Conservation (phyloP, 305 asterid genomes). For the Fraxinus latifolia region DNA sequence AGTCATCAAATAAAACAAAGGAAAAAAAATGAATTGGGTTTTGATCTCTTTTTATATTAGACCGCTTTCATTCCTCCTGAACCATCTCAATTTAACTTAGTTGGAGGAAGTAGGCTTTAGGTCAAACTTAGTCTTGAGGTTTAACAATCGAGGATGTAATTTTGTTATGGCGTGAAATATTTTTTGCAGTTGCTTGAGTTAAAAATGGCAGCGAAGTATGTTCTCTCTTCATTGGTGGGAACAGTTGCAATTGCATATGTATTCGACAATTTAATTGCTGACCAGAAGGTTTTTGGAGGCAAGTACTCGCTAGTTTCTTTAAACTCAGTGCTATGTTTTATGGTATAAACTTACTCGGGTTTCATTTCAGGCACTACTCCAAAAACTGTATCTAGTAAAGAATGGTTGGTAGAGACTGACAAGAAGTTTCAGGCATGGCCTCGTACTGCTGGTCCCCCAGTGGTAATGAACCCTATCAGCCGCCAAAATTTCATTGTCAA, state of each 20-base stretch:
- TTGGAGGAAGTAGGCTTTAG: neutral
- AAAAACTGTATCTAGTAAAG: slow-evolving; percentile 30
- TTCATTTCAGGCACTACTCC: slow-evolving; percentile 45
- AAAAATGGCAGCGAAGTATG: slow-evolving; percentile 35
- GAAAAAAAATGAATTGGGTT: neutral
- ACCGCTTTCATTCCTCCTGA: neutral
- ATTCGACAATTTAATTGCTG: slow-evolving; percentile 34
- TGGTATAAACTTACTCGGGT: neutral
- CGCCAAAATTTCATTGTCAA: slow-evolving; percentile 79
- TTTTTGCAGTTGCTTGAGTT: slow-evolving; percentile 20
- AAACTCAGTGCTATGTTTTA: neutral
- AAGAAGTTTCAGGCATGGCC: slow-evolving; percentile 60
- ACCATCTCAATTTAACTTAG: neutral
- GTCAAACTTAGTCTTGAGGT: neutral
- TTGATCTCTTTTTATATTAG: neutral
- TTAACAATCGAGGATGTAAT: neutral
- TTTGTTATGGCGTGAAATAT: neutral
- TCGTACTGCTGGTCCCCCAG: slow-evolving; percentile 89
- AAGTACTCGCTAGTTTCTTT: slow-evolving; percentile 17
- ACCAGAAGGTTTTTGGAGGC: slow-evolving; percentile 47
- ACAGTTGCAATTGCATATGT: slow-evolving; percentile 38
- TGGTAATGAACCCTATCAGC: slow-evolving; percentile 93
- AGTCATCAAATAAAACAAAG: neutral
- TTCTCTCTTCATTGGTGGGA: slow-evolving; percentile 22
- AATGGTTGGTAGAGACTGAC: slow-evolving; percentile 54